These are phyloP conservation scores for Neurospora crassa DNA, from an alignment of 2,329 filamentous ascomycete species.

Conservation along the genomic window DNA sequence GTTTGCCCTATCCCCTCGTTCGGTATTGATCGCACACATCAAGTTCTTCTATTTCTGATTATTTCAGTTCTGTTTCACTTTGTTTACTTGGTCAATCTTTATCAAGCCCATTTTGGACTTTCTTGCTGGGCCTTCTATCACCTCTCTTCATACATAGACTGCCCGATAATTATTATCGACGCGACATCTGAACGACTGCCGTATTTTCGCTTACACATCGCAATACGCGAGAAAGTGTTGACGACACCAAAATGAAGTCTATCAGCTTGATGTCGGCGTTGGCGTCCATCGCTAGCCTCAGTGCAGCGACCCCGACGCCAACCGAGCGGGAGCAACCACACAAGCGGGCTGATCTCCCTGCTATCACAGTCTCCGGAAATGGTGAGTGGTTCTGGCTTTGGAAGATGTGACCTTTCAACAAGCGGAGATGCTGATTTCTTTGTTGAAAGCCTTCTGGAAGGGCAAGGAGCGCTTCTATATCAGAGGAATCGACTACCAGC, in stretches of 20 bases:
- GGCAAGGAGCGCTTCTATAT: constrained; percentile 47
- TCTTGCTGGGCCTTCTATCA: neutral
- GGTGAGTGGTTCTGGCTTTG: constrained; percentile 28
- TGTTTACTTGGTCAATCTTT: neutral
- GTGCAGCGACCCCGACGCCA: constrained; percentile 39
- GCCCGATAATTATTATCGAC: neutral
- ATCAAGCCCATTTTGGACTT: constrained; percentile 1
- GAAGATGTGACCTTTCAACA: neutral
- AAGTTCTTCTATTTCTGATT: neutral
- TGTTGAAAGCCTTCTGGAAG: constrained; percentile 41
- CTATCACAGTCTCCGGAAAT: constrained; percentile 46
- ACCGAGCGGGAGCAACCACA: constrained; percentile 37
- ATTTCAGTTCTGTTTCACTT: neutral
- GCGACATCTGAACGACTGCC: neutral
- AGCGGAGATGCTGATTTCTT: constrained; percentile 11
- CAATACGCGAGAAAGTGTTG: neutral
- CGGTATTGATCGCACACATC: neutral
- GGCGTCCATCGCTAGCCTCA: constrained; percentile 31
- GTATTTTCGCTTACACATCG: neutral
- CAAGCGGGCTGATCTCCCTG: constrained; percentile 40
- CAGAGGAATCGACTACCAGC: constrained; percentile 53
- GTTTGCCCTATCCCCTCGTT: neutral
- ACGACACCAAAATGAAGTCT: neutral
- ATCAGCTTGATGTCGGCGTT: constrained; percentile 35
- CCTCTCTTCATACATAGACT: neutral